Percentiles rank a stretch among this genome's conserved stretches.
These are phyloP conservation scores for Heterobasidion irregulare DNA, from an alignment of 1,284 basidiomycete species.

Conservation along the genomic window DNA sequence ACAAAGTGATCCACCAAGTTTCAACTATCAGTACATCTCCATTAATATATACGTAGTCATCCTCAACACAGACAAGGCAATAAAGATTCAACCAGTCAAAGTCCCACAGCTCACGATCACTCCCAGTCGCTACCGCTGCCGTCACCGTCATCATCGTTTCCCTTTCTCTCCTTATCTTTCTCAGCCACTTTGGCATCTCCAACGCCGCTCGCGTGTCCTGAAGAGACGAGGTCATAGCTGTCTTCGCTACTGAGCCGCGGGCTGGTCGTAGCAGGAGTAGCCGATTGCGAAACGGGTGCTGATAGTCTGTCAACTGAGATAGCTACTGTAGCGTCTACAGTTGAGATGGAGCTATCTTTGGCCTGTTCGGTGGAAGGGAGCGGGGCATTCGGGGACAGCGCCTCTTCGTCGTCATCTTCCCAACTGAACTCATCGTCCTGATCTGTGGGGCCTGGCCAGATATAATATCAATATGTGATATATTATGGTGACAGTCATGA, in stretches of 20 bases:
- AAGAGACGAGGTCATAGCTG: conserved; percentile 63
- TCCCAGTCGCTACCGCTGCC: conserved; percentile 62
- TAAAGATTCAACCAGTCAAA: too few species aligned
- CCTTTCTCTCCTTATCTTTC: conserved; percentile 10
- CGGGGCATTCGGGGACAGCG: conserved; percentile 22
- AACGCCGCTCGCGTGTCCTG: conserved; percentile 28
- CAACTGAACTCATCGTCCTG: conserved; percentile 75
- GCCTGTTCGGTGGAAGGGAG: conserved; percentile 1
- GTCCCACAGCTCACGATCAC: conserved; percentile 16
- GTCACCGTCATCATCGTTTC: conserved; percentile 24
- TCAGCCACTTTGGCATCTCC: not conserved
- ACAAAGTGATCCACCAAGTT: too few species aligned
- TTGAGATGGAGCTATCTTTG: not conserved
- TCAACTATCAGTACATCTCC: too few species aligned
- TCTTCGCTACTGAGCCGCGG: conserved; percentile 59
- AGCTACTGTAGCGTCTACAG: not conserved
- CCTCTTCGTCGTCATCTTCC: conserved; percentile 71
- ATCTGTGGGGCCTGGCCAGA: conserved; percentile 37
- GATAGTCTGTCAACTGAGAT: conserved; percentile 11
- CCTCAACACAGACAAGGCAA: too few species aligned
- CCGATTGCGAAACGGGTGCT: conserved; percentile 22
- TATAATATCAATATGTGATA: not conserved
- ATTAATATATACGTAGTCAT: not conserved
- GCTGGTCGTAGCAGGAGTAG: conserved; percentile 33
- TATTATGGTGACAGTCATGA: not conserved